Base-by-base conservation (phyloP, 345 rosid genomes). In the Lagerstroemia speciosa region DNA sequence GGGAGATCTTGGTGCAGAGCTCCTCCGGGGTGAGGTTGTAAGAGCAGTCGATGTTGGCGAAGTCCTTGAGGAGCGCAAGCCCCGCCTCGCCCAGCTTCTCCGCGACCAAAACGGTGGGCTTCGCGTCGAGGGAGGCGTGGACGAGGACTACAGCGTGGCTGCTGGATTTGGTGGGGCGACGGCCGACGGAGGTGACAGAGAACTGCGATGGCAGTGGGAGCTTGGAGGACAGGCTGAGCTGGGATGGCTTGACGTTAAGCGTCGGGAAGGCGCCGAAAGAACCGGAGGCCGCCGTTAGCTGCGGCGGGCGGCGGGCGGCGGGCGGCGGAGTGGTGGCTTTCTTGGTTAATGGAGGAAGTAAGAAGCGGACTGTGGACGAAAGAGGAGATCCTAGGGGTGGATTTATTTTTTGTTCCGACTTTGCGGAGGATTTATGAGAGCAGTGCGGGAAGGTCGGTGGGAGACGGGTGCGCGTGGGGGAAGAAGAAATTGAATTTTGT, bases 81-180 rank as follows among this genome's bases (percentile, higher is more conserved):
- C 97, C 97, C 2, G 89, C 95, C 30, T 86, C 86, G 1, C 97
- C 97, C 22, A 90, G 94, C 80, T 90, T 90, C 78, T 90, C 97
- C 14, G 97, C 90, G 6, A 90, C 90, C 58, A 89, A 85, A 37
- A 89, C 84, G 29, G 95, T 91, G 57, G 96, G 96, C 62, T 84
- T 91, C 60, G 84, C 81, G 68, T 69, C 81, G 57, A 80, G 41
- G 24, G 83, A 76, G 40, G 78, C 38, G 36, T 66, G 72, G 68
- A 71, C 50, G 64, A 64, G 17, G 19, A 53, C 41, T 80, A 78
- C 68, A 72, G 33, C 34, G 74, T 71, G 69, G 78, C 34, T 12
- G 67, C 38, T 46, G 78, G 76, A 68, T 76, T 46, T 6, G 83
- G 77, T 17, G 67, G 71, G 62, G 75, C 72, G 45, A 67, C 71